Evolutionary conservation across 2,329 filamentous ascomycete genomes (phyloP).

Genomic region (Colletotrichum tanaceti): DNA sequence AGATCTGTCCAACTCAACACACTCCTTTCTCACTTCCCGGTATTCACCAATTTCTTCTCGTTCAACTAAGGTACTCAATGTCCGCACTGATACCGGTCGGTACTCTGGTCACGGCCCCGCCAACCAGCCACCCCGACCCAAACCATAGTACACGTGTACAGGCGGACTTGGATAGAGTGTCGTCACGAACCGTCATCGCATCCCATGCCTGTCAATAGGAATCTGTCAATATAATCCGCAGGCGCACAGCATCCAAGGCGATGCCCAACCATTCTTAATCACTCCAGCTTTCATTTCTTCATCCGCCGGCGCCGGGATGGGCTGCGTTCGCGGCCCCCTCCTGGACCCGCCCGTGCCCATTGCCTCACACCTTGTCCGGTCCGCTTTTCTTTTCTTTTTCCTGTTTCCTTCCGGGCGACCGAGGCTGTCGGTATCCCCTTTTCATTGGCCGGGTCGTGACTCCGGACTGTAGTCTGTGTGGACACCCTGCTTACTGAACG

Average conservation of each 20-base stretch:
- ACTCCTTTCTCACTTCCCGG: too few relatives aligned
- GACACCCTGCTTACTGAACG: too few relatives aligned
- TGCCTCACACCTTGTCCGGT: not conserved
- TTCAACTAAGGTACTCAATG: too few relatives aligned
- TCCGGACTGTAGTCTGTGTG: not conserved
- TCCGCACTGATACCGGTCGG: too few relatives aligned
- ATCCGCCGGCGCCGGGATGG: not conserved
- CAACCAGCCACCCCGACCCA: not conserved
- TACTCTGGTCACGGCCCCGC: not conserved
- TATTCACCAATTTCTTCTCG: not conserved
- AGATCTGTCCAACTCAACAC: not conserved
- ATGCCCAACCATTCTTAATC: not conserved
- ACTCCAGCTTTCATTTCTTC: not conserved
- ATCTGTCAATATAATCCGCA: slow-evolving; percentile 2
- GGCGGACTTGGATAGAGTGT: not conserved
- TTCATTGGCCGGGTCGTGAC: not conserved
- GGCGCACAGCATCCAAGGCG: not conserved
- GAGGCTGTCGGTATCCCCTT: not conserved
- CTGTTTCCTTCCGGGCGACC: not conserved
- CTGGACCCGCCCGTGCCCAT: not conserved
- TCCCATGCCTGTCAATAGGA: slow-evolving; percentile 3
- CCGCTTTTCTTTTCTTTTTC: not conserved
- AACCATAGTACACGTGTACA: not conserved
- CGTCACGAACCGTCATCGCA: slow-evolving; percentile 2
- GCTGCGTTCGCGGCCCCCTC: not conserved